Evolutionary conservation across 2,329 filamentous ascomycete species (phyloP), one percentile per base, ranked within the genome.

Genomic region (Macrophomina pseudophaseolina): DNA sequence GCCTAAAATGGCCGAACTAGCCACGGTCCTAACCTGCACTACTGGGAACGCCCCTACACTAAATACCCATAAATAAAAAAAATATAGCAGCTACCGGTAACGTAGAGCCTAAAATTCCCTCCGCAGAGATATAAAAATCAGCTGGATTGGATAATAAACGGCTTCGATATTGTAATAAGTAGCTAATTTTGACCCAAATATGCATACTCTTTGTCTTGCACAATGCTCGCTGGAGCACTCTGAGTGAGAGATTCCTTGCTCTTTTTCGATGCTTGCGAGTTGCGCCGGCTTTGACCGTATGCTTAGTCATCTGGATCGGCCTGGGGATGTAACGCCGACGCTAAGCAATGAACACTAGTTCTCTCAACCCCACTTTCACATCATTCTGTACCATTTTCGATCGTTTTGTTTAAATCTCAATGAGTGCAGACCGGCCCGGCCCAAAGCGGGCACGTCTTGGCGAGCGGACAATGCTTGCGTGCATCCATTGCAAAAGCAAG

Each of bases 391-490:
- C 23, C n/a, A 28, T 44, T 6, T 16, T 40, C 46, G 16, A 6
- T n/a, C 46, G 9, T 8, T 9, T 49, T 28, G 6, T 18, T 9
- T n/a, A 18, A n/a, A 63, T 16, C 23, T 38, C n/a, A 6, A 65
- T 65, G 63, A 65, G 63, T 33, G 23, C 14, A 18, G 44, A 65
- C 32, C 32, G 51, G 6, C 51, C 33, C 35, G 40, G 33, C 9
- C 71, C 60, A 1, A 74, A 73, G 65, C 66, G 69, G 23, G 67
- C 67, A 4, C 69, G 70, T n/a, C 56, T 72, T 18, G 69, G 72
- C 8, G 70, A 73, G 69, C 66, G 72, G n/a, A 73, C 71, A 2
- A 70, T 71, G 66, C 67, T 72, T n/a, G 72, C 70, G 28, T 73
- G 72, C 64, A 71, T 67, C 56, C 65, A 68, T 51, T 74, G 73